Conservation (phyloP, 2,329 filamentous ascomycete species). For the Teratosphaeria viscida region DNA sequence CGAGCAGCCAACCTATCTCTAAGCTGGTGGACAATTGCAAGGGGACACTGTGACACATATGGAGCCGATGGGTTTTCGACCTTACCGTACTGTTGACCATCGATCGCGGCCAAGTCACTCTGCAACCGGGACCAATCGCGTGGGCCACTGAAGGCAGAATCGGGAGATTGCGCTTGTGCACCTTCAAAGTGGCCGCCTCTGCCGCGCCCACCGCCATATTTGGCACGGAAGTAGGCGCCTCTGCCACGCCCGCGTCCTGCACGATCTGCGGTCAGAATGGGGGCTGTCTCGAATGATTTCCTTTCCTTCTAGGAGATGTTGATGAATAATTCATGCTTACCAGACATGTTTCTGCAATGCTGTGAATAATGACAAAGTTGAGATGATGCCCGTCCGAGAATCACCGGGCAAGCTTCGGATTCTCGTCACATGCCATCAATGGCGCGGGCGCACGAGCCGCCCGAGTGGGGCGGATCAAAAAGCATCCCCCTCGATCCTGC, state of each 20-base stretch:
- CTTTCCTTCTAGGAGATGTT: no score
- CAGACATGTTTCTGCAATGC: neutral
- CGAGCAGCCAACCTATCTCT: neutral
- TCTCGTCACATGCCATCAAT: neutral
- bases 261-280: neutral
- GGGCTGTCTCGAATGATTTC: neutral
- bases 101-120: constrained; percentile 15
- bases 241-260: constrained; percentile 14
- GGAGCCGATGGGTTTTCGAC: neutral
- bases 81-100: constrained; percentile 24
- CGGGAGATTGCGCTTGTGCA: constrained; percentile 1
- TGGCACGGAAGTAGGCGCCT: constrained; percentile 21
- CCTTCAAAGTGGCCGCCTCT: neutral
- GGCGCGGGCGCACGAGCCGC: neutral
- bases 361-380: neutral
- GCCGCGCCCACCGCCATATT: constrained; percentile 16
- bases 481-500: neutral
- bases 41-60: neutral
- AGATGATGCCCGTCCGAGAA: neutral
- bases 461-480: neutral
- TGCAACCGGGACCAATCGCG: constrained; percentile 16
- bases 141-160: neutral
- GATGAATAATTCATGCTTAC: neutral
- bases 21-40: neutral
- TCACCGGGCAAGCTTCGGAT: neutral